Base-by-base conservation (phyloP, 2,329 filamentous ascomycete species). In the Akanthomyces dipterigenus region DNA sequence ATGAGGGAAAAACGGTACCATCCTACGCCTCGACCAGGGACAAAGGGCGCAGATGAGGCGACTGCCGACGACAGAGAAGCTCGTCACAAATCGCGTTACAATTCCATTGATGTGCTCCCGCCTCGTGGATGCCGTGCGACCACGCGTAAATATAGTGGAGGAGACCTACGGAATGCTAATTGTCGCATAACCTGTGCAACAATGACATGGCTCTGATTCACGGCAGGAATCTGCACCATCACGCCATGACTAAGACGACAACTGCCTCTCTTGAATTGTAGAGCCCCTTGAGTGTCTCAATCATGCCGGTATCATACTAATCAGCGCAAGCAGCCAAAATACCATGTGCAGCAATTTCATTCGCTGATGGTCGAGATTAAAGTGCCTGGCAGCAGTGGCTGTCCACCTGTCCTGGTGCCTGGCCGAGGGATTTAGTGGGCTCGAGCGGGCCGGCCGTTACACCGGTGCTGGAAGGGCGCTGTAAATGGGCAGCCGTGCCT, bases 361-460 rank as follows among this genome's bases (percentile, higher is more conserved):
- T 56, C 43, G 55, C 20, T 48, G 28, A 6, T 20, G 28, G n/a
- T 38, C 14, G 55, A 56, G 38, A 56, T 56, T 48, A 46, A 34
- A 24, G 54, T 46, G 28, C 42, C 53, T 31, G 40, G 38, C 18
- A 22, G 26, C 40, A 22, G 40, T 45, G 50, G 20, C 20, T 49
- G 24, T 20, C n/a, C 20, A 31, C 16, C 20, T 36, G 49, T n/a
- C n/a, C n/a, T n/a, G n/a, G n/a, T 53, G 40, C 42, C 42, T 24
- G 40, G 43, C 40, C 6, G 43, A 48, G 55, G 26, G 42, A 20
- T 46, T 36, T 55, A 24, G 40, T 55, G 53, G 40, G 26, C 54
- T 36, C 7, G 11, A 46, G 31, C 57, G 57, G 40, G 28, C 38
- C 49, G 14, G 28, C 57, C 57, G 57, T 54, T 60, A 49, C 57